Percentiles rank a stretch among this genome's conserved stretches.
Evolutionary conservation across 495 filamentous ascomycete species (phyloP).

Genomic region (Pyronema domesticum): DNA sequence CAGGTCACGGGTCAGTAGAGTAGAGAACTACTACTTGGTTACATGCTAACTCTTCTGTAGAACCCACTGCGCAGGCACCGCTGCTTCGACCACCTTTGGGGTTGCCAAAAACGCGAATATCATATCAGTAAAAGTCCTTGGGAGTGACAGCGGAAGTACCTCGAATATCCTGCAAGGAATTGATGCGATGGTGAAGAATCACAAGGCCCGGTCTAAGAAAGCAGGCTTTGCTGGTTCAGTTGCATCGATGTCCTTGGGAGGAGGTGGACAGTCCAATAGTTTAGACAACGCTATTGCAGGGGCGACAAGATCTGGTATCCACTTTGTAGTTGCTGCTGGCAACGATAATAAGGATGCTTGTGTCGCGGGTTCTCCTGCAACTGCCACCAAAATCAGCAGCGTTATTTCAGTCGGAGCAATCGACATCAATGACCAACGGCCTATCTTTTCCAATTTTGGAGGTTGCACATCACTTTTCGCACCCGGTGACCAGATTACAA

Average conservation of each 20-base stretch:
- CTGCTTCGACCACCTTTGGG: conserved; percentile 45
- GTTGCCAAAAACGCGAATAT: conserved; percentile 49
- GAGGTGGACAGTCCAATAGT: conserved; percentile 28
- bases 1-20: conserved; percentile 28
- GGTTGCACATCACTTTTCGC: conserved; percentile 38
- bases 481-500: conserved; percentile 30
- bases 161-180: conserved; percentile 43
- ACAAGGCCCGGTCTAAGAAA: conserved; percentile 25
- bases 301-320: conserved; percentile 36
- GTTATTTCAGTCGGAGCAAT: conserved; percentile 47
- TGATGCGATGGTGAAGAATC: conserved; percentile 37
- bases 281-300: conserved; percentile 40
- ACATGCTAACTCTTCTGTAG: not conserved
- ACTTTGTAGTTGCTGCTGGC: conserved; percentile 48
- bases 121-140: conserved; percentile 52
- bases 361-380: conserved; percentile 35
- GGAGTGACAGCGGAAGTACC: conserved; percentile 34
- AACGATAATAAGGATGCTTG: conserved; percentile 42
- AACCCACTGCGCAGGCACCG: conserved; percentile 52
- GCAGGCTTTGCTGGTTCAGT: conserved; percentile 27
- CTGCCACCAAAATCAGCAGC: conserved; percentile 26
- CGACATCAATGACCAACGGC: conserved; percentile 33
- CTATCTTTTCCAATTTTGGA: conserved; percentile 46
- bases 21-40: no score
- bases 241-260: conserved; percentile 23